Conservation (phyloP, 768 basidiomycete genomes). For the Naganishia randhawae region DNA sequence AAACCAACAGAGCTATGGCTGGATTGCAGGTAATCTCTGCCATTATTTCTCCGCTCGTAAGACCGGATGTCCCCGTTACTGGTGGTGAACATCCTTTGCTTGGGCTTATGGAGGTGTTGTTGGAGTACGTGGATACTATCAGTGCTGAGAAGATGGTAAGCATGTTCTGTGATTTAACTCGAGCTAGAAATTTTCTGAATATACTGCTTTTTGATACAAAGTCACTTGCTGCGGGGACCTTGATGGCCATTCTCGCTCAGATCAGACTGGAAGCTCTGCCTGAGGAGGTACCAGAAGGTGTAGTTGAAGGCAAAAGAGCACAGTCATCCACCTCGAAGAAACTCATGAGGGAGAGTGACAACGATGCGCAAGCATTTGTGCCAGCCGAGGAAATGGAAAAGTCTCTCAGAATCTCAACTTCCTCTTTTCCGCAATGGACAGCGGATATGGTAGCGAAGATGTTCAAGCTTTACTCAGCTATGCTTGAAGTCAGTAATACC, state of each 20-base stretch:
- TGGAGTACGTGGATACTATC: slow-evolving; percentile 59
- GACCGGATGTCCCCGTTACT: slow-evolving; percentile 11
- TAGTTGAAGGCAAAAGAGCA: slow-evolving; percentile 15
- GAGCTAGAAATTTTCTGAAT: too few species aligned
- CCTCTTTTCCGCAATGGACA: slow-evolving; percentile 23
- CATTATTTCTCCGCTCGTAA: not conserved
- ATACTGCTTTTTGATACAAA: not conserved
- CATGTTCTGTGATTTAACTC: not conserved
- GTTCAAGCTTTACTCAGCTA: slow-evolving; percentile 24
- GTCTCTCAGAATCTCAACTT: slow-evolving; percentile 21
- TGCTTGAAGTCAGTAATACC: slow-evolving; percentile 25
- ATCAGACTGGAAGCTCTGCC: slow-evolving; percentile 70
- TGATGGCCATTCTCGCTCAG: slow-evolving; percentile 70
- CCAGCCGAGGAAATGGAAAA: slow-evolving; percentile 22
- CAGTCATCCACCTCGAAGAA: not conserved
- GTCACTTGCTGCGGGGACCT: slow-evolving; percentile 28
- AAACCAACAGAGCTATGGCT: slow-evolving; percentile 23
- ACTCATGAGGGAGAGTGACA: not conserved
- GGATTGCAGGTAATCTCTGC: slow-evolving; percentile 18
- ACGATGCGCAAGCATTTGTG: not conserved
- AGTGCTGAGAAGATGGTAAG: slow-evolving; percentile 67
- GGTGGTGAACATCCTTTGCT: slow-evolving; percentile 16
- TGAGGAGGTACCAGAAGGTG: slow-evolving; percentile 28
- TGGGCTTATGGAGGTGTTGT: slow-evolving; percentile 20
- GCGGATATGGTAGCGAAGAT: slow-evolving; percentile 22